Evolutionary conservation across 192 early-diverging fungal species (phyloP).

Genomic region (Backusella westeae): DNA sequence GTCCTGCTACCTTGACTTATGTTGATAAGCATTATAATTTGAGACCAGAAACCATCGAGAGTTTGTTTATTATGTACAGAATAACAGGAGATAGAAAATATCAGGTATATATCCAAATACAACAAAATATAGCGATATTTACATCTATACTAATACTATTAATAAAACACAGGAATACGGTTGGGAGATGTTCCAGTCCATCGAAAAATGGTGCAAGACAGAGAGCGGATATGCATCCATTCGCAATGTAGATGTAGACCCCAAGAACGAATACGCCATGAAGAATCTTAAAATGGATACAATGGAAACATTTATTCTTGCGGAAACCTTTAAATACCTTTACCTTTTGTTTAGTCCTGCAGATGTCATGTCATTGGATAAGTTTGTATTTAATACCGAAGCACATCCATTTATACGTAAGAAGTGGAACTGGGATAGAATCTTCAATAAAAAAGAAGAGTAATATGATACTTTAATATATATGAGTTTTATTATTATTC

Average conservation of each 20-base stretch:
- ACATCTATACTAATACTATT: not conserved
- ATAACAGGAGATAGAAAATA: slow-evolving; percentile 68
- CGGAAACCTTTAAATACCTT: slow-evolving; percentile 73
- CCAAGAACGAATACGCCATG: not conserved
- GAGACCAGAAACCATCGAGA: slow-evolving; percentile 64
- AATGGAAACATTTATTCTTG: slow-evolving; percentile 57
- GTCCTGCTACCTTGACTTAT: not conserved
- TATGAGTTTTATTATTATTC: slow-evolving; percentile 3
- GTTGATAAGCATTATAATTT: slow-evolving; percentile 12
- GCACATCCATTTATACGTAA: slow-evolving; percentile 68
- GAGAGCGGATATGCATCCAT: slow-evolving; percentile 44
- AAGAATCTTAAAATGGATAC: slow-evolving; percentile 16
- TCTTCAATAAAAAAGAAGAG: not conserved
- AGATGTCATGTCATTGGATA: slow-evolving; percentile 50
- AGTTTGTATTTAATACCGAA: slow-evolving; percentile 73
- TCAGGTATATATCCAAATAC: slow-evolving; percentile 30
- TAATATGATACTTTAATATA: not conserved
- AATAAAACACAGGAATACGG: slow-evolving; percentile 46
- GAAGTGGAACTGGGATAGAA: slow-evolving; percentile 12
- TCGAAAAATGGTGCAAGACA: slow-evolving; percentile 52
- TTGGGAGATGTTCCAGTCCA: slow-evolving; percentile 58
- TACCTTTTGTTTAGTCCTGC: slow-evolving; percentile 60
- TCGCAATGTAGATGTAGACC: slow-evolving; percentile 30
- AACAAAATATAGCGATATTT: not conserved
- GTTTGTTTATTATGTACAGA: slow-evolving; percentile 70